These are phyloP conservation scores for Linnemannia hyalina DNA, from an alignment of 192 early-diverging fungal genomes.

Conservation along the genomic window DNA sequence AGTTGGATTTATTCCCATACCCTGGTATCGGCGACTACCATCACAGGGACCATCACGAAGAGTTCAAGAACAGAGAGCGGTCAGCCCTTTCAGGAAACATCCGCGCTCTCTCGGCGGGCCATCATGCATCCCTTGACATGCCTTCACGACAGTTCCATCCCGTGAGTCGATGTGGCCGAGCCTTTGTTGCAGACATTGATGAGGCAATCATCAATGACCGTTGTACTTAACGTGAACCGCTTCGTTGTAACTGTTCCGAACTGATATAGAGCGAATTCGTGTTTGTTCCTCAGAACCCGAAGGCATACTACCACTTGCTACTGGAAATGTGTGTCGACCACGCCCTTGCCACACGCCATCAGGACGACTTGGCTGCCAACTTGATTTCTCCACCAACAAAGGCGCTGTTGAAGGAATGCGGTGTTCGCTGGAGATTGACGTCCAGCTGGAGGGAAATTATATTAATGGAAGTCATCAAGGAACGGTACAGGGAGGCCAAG, in stretches of 20 bases:
- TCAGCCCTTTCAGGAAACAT: conserved; percentile 34
- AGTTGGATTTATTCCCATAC: conserved; percentile 63
- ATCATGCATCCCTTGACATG: conserved; percentile 18
- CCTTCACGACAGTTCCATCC: conserved; percentile 41
- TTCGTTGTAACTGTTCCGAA: background rate
- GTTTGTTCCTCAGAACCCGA: conserved; percentile 71
- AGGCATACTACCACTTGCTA: conserved; percentile 69
- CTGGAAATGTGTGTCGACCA: conserved; percentile 75
- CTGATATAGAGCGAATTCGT: conserved; percentile 56
- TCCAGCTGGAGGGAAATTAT: conserved; percentile 65
- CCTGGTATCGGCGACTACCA: conserved; percentile 66
- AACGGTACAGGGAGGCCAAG: conserved; percentile 57
- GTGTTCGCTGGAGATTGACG: conserved; percentile 76
- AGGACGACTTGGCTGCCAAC: conserved; percentile 53
- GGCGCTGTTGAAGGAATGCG: conserved; percentile 75
- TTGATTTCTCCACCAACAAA: conserved; percentile 68
- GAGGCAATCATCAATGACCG: too few relatives aligned
- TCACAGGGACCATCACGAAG: conserved; percentile 64
- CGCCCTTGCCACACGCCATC: conserved; percentile 57
- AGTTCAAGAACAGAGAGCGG: conserved; percentile 57
- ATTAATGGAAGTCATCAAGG: conserved; percentile 61
- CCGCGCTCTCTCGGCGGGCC: conserved; percentile 37
- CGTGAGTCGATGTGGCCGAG: background rate
- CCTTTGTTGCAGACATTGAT: too few relatives aligned
- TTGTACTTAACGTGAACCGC: too few relatives aligned